phyloP scores from a whole-genome alignment of 148 eudicot species.

The Diospyros lotus region DNA sequence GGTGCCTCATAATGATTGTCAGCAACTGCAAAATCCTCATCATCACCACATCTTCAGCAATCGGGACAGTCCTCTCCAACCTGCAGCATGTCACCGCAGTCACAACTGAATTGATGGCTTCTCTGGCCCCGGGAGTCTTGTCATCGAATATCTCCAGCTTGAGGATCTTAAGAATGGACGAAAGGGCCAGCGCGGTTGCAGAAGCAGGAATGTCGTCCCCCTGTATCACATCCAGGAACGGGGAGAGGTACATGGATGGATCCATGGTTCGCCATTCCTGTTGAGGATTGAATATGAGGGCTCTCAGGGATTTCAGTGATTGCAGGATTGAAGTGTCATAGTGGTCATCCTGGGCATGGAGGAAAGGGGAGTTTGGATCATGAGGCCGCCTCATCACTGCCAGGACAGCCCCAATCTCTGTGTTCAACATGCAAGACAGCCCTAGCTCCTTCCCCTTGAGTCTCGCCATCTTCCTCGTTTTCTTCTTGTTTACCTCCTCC shows the following conservation, averaged over 20 bases:
- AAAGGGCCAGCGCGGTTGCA: constrained; percentile 73
- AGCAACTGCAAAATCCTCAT: constrained; percentile 61
- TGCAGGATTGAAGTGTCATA: constrained; percentile 49
- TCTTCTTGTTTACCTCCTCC: constrained; percentile 1
- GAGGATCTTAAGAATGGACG: constrained; percentile 61
- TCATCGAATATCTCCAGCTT: constrained; percentile 59
- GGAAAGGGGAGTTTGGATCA: constrained; percentile 29
- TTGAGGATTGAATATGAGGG: constrained; percentile 68
- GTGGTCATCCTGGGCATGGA: constrained; percentile 34
- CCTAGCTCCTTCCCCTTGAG: constrained; percentile 56
- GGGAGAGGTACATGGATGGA: constrained; percentile 67
- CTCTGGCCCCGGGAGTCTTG: constrained; percentile 69
- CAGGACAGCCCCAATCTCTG: constrained; percentile 82
- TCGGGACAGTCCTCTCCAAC: constrained; percentile 55
- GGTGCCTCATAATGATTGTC: constrained; percentile 48
- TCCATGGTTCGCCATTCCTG: constrained; percentile 77
- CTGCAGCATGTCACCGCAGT: constrained; percentile 61
- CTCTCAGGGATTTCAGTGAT: constrained; percentile 62
- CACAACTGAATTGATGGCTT: constrained; percentile 48
- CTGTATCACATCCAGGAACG: constrained; percentile 76
- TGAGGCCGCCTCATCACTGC: constrained; percentile 58
- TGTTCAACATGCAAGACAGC: constrained; percentile 77
- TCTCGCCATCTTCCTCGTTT: constrained; percentile 19
- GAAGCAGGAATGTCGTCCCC: constrained; percentile 76
- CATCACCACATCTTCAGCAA: constrained; percentile 60